Base-by-base conservation (phyloP, 495 filamentous ascomycete species). In the Xylaria grammica region DNA sequence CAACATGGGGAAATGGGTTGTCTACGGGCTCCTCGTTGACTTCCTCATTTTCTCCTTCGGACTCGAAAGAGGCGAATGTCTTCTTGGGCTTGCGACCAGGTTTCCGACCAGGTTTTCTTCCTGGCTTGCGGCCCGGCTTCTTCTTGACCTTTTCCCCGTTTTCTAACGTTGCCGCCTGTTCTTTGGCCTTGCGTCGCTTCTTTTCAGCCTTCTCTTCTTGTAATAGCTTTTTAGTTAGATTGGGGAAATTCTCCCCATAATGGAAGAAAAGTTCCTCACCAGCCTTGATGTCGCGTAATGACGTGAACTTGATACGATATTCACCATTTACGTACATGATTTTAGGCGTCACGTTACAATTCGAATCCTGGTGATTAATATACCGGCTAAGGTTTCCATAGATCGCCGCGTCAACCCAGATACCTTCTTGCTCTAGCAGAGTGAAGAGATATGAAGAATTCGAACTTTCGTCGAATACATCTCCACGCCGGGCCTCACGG, bases 261-360 rank as follows among this genome's bases (percentile, higher is more conserved):
- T 90, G 81, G 69, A 92, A 92, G 67, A 90, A 89, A 5, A 93
- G 73, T 69, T 93, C 90, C 38, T 89, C 84, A 17, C 90, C 89
- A 1, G 79, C 76, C 40, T 80, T 79, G 48, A 92, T 84, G 19
- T 87, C 80, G 7, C 83, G 72, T 20, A 80, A 72, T 0, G 90
- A 87, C 52, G 80, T 82, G 70, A 93, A 87, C 32, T 86, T 88
- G 69, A 93, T 91, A 15, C 90, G 83, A 60, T 84, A 85, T 48
- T 87, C 85, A 24, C 84, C 82, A 62, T 90, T 90, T 17, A 87
- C 87, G 53, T 90, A 81, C 13, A 86, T 69, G 29, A 90, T 83
- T 52, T 84, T 80, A 0, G 89, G 84, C 8, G 81, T 81, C 40
- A 83, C 79, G 56, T 83, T 83, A 71, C 82, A 84, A 40, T 74